phyloP scores from a whole-genome alignment of 1,284 basidiomycete genomes.

The Ganoderma lingzhi region DNA sequence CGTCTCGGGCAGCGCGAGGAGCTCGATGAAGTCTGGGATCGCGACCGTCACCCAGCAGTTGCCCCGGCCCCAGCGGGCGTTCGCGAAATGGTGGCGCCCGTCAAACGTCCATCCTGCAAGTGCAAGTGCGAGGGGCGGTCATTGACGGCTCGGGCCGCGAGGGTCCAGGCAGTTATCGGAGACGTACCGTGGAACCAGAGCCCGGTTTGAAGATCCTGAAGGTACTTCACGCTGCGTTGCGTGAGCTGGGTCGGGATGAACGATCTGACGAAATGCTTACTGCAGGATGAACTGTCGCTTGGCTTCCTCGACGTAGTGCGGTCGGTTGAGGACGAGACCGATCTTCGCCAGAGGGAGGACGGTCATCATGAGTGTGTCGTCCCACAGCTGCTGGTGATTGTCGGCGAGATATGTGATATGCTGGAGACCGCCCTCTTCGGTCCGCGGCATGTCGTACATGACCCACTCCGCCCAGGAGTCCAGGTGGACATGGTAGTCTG shows the following conservation, averaged over 20 bases:
- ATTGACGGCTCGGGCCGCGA: not conserved
- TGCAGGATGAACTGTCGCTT: constrained; percentile 67
- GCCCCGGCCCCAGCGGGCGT: constrained; percentile 68
- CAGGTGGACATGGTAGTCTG: constrained; percentile 53
- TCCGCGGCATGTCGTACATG: constrained; percentile 66
- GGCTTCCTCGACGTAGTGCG: constrained; percentile 67
- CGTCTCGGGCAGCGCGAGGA: constrained; percentile 50
- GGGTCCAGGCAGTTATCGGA: constrained; percentile 15
- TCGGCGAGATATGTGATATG: constrained; percentile 65
- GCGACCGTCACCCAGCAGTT: constrained; percentile 73
- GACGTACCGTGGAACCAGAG: constrained; percentile 63
- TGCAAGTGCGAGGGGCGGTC: not conserved
- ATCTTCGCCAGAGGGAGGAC: constrained; percentile 70
- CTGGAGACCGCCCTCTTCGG: constrained; percentile 66
- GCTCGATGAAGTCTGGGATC: constrained; percentile 69
- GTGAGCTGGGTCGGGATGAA: not conserved
- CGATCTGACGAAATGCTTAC: constrained; percentile 1
- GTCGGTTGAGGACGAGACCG: constrained; percentile 61
- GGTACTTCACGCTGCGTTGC: constrained; percentile 49
- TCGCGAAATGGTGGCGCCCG: constrained; percentile 60
- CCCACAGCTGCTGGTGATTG: constrained; percentile 69
- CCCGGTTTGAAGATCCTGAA: constrained; percentile 57
- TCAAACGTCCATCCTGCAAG: constrained; percentile 57
- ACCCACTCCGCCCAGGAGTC: constrained; percentile 75
- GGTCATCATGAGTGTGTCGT: constrained; percentile 75